Evolutionary conservation across 331 rosid species (phyloP), one percentile per base, ranked within the genome.

Genomic region (Acacia pycnantha): DNA sequence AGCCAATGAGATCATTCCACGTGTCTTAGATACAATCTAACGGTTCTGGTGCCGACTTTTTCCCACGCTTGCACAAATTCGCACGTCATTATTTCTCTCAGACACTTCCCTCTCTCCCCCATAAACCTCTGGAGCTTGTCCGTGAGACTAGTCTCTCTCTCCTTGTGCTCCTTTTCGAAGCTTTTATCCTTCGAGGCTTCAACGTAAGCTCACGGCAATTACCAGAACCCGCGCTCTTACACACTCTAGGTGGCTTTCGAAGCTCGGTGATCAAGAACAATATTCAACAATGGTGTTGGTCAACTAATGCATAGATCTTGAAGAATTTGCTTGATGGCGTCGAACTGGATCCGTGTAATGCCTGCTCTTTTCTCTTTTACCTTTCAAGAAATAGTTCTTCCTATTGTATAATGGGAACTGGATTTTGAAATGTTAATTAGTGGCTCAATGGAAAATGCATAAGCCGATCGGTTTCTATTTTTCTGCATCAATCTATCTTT

Each of bases 241-340:
- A 3, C 31, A 1, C 37, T n/a, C 44, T 27, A 6, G 50, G 67
- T 33, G 8, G 68, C 62, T 21, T 74, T 54, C 48, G 15, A 62
- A 29, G 75, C 74, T 31, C 59, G 43, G 73, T n/a, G 44, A 11
- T 54, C 73, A 65, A 41, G 56, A 70, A 62, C 11, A 37, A 5
- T 50, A 43, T 56, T 77, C 83, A 67, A 61, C 64, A 81, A 79
- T n/a, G 37, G 22, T 50, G 41, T 5, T n/a, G 40, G 71, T 80
- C 78, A 70, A 67, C 76, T 75, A n/a, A 50, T 40, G 10, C 46
- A 74, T 21, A 69, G 41, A 59, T 76, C 82, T 84, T 76, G 80
- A 18, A 70, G 58, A 68, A 22, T 37, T 47, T 35, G 54, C 81
- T 53, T 56, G 29, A 76, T 41, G 19, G 47, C 58, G 18, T 61